Evolutionary conservation across 768 basidiomycete species (phyloP), one percentile per base, ranked within the genome.

Genomic region (Rubroboletus satanas): DNA sequence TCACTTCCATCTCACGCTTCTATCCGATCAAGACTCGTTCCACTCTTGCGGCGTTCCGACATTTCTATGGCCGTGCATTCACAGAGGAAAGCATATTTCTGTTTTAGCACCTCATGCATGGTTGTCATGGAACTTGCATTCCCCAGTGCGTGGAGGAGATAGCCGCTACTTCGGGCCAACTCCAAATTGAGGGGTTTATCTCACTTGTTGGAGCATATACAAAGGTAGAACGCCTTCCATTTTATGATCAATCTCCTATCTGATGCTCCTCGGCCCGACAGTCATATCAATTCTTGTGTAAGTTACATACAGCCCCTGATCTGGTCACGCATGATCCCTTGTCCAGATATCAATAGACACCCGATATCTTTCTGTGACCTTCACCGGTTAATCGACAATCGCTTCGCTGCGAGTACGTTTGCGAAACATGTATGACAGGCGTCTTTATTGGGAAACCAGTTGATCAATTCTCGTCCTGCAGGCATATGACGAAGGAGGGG

Each of bases 241-340:
- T 63, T 44, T 37, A 10, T 47, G 47, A 59, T 55, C 46, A 49
- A 51, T 39, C 45, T 51, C 59, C 46, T 60, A 59, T 71, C 54
- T 66, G 47, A 62, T 41, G 59, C 37, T 55, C 41, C 57, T 68
- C 57, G 61, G 57, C 56, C 32, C 53, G 56, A 55, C 66, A 96
- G 90, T 73, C 81, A n/a, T 82, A 87, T 69, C 95, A 98, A 70
- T 90, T 86, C 73, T 70, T 98, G 41, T 97, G 95, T 94, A 66
- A 62, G 84, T 70, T 21, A 42, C 55, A 38, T 26, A 36, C 29
- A 38, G 35, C 21, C 45, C 54, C 36, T 37, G 37, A 49, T 56
- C 46, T 18, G 29, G 51, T 45, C 45, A 32, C 23, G 37, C 21
- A 54, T 28, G 38, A 43, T 47, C 35, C 18, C 49, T 28, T 44